Conservation (phyloP, 2,329 filamentous ascomycete genomes). For the Phaeosphaeria sp. region DNA sequence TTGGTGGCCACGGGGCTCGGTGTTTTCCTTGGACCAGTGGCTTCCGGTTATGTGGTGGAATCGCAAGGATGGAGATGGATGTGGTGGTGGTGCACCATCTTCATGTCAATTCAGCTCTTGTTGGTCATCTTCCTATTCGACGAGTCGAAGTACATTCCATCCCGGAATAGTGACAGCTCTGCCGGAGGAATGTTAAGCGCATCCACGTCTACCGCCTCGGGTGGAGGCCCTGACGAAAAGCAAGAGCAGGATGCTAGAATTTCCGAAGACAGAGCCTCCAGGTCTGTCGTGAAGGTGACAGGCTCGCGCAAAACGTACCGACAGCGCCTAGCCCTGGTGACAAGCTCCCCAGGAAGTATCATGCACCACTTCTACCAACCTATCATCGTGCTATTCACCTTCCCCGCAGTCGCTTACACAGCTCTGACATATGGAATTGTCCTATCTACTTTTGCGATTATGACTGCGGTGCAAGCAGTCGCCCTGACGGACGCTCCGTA, state of each 20-base stretch:
- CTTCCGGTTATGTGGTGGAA: slow-evolving; percentile 51
- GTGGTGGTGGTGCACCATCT: slow-evolving; percentile 57
- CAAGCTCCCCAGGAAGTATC: slow-evolving; percentile 39
- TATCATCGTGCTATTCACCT: slow-evolving; percentile 43
- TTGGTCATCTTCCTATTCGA: slow-evolving; percentile 55
- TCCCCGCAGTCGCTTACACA: slow-evolving; percentile 50
- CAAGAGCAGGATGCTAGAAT: not conserved
- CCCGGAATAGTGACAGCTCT: slow-evolving; percentile 5
- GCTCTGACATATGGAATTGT: slow-evolving; percentile 48
- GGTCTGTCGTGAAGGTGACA: not conserved
- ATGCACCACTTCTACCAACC: slow-evolving; percentile 47
- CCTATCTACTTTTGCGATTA: slow-evolving; percentile 48
- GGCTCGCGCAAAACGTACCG: slow-evolving; percentile 50
- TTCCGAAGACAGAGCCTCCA: not conserved
- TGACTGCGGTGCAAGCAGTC: slow-evolving; percentile 45
- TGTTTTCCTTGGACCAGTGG: slow-evolving; percentile 49
- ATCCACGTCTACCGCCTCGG: not conserved
- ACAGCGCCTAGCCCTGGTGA: slow-evolving; percentile 50
- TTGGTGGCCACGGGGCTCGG: slow-evolving; percentile 47
- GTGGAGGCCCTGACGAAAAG: not conserved
- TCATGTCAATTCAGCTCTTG: slow-evolving; percentile 48
- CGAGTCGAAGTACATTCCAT: slow-evolving; percentile 30
- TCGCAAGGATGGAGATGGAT: slow-evolving; percentile 59
- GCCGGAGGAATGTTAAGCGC: not conserved
- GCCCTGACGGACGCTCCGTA: slow-evolving; percentile 50